These are phyloP conservation scores for Teunomyces panamensis DNA, from an alignment of 805 yeast species.

Conservation along the genomic window DNA sequence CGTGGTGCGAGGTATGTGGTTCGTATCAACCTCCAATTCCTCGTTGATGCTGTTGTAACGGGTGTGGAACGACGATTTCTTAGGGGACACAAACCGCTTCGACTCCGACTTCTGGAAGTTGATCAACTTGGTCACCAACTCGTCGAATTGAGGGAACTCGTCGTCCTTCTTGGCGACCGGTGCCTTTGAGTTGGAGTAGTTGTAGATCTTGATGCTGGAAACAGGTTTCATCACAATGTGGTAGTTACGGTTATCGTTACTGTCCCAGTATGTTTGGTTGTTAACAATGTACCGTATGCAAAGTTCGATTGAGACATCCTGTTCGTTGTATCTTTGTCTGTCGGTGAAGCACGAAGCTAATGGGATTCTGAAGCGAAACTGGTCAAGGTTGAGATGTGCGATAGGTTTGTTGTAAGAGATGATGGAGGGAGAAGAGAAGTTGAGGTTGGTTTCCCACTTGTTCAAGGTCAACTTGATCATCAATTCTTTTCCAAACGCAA, in stretches of 20 bases:
- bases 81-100: not conserved
- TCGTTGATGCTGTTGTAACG: conserved; percentile 17
- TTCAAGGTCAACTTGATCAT: conserved; percentile 48
- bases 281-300: conserved; percentile 32
- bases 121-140: conserved; percentile 19
- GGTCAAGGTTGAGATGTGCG: conserved; percentile 35
- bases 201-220: conserved; percentile 1
- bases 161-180: conserved; percentile 6
- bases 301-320: conserved; percentile 28
- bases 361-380: conserved; percentile 51
- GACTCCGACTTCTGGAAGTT: conserved; percentile 11
- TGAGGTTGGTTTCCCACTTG: conserved; percentile 41
- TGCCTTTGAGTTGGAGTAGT: conserved; percentile 2
- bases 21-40: conserved; percentile 9
- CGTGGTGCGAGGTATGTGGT: conserved; percentile 5
- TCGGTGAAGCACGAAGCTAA: conserved; percentile 3
- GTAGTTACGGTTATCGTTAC: conserved; percentile 33
- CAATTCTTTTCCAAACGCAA: conserved; percentile 35
- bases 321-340: conserved; percentile 6
- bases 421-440: conserved; percentile 17
- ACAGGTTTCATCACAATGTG: conserved; percentile 27
- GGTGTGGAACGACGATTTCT: conserved; percentile 13
- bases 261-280: conserved; percentile 36
- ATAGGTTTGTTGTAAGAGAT: conserved; percentile 16
- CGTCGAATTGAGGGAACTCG: conserved; percentile 19